Percentiles rank a stretch among this genome's conserved stretches.
Evolutionary conservation across 2,329 filamentous ascomycete genomes (phyloP).

Genomic region (Torrubiellomyces zombiae): DNA sequence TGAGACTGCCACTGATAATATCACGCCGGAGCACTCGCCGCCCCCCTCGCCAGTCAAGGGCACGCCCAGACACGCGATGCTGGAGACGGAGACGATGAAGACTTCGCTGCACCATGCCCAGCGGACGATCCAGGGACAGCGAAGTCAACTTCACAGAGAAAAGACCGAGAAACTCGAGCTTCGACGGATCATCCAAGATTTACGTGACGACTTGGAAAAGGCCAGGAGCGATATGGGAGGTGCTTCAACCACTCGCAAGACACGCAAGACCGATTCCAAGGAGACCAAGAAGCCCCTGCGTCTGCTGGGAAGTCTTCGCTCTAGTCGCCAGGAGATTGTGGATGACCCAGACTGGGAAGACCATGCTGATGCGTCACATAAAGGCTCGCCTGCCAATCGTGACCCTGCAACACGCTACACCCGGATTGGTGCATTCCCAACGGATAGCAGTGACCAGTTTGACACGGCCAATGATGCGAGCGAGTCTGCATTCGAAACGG

Average conservation of each 20-base stretch:
- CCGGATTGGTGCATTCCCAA: constrained; percentile 8
- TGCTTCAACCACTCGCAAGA: constrained; percentile 37
- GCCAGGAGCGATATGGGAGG: constrained; percentile 35
- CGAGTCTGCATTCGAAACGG: constrained; percentile 48
- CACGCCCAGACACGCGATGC: constrained; percentile 73
- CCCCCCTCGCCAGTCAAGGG: constrained; percentile 81
- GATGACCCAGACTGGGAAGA: constrained; percentile 90
- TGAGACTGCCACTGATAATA: constrained; percentile 48
- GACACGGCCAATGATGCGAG: constrained; percentile 68
- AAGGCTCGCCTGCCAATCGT: constrained; percentile 9
- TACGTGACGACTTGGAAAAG: constrained; percentile 77
- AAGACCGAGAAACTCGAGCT: constrained; percentile 98
- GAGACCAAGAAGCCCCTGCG: constrained; percentile 66
- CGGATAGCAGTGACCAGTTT: constrained; percentile 50
- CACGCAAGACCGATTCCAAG: constrained; percentile 43
- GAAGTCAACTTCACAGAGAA: constrained; percentile 88
- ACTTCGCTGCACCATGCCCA: constrained; percentile 90
- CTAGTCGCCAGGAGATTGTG: constrained; percentile 58
- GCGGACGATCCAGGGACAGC: constrained; percentile 88
- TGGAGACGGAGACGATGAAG: constrained; percentile 93
- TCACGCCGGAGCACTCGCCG: constrained; percentile 78
- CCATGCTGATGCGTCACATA: constrained; percentile 25
- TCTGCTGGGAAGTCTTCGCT: constrained; percentile 61
- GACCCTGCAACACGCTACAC: constrained; percentile 7
- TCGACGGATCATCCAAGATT: constrained; percentile 86